Evolutionary conservation across 139 green algal species (phyloP), one percentile per base, ranked within the genome.

Genomic region (Haematococcus lacustris): DNA sequence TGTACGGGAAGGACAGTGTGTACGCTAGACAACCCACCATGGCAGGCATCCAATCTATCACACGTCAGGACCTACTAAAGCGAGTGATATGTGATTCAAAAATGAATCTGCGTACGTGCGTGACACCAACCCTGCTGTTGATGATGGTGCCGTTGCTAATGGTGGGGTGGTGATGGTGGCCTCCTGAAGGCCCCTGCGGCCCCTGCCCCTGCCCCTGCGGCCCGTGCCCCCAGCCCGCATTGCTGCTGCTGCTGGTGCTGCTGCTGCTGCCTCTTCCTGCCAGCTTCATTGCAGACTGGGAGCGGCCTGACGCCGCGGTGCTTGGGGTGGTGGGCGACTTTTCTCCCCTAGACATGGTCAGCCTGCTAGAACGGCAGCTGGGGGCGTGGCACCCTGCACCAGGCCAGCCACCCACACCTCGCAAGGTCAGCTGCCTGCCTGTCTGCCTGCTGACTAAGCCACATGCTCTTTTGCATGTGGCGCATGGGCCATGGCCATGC

Each of bases 241-340:
- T n/a, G n/a, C n/a, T n/a, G n/a, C n/a, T n/a, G n/a, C n/a, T n/a
- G n/a, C n/a, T n/a, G n/a, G n/a, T n/a, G n/a, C n/a, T n/a, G n/a
- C 33, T 9, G 5, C n/a, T 68, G 61, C 61, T 41, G 6, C 61
- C 4, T 7, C 4, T 28, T 7, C 25, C 32, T 40, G 37, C 7
- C 64, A 70, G 64, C 2, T 70, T 70, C 37, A 7, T 70, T 3
- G 7, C n/a, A 34, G 17, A 32, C 5, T 86, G 80, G 80, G 68
- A 86, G 79, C 76, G 84, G 2, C 91, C 91, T 5, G 89, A 96
- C 30, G 69, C 33, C 6, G 77, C 88, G 1, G 76, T 96, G 53
- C 80, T 96, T 63, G 91, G 89, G 28, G 68, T 89, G 33, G 81
- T 91, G 41, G 91, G 91, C 3, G 80, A 94, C 75, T 93, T 94